Evolutionary conservation across 176 grass and related monocot genomes (phyloP), one percentile per base, ranked within the genome.

Genomic region (Bonia amplexicaulis): DNA sequence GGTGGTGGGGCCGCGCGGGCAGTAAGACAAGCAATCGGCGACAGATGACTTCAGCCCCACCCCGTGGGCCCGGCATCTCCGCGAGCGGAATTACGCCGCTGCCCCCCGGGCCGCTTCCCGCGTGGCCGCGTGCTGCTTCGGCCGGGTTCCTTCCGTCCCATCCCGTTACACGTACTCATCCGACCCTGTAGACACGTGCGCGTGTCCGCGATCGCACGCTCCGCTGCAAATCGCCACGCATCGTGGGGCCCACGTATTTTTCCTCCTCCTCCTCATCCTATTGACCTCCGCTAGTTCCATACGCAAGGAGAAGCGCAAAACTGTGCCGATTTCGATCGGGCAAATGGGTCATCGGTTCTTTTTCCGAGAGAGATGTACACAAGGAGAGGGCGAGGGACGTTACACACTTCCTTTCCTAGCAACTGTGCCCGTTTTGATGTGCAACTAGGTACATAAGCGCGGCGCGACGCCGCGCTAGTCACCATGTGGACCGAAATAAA

Each of bases 11-110:
- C 78, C 82, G 10, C 52, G 35, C 0, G 4, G 37, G 49, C 26
- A 22, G 84, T 64, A 66, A 57, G 79, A 79, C 73, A 60, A 83
- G 73, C 15, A 66, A 29, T 25, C 88, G 71, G 78, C 85, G 81
- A 79, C 81, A 7, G 14, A 31, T 42, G n/a, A 2, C 25, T 27
- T 27, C 84, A 12, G n/a, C 40, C n/a, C 5, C 51, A 12, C n/a
- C 41, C 0, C 1, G 27, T 23, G 71, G 83, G 64, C 71, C 87
- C 78, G 33, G 44, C 66, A 15, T 45, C 31, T 66, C 77, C 2
- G 0, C 15, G 17, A 1, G 6, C 13, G 40, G 60, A 70, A 88
- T 83, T 84, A 73, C 81, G 46, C 22, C 49, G 40, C 19, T 73
- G 26, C 63, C 20, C 16, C 6, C 2, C 33, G 20, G 35, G 35